These are phyloP conservation scores for Orbilia oligospora DNA, from an alignment of 2,329 filamentous ascomycete genomes.

Conservation along the genomic window DNA sequence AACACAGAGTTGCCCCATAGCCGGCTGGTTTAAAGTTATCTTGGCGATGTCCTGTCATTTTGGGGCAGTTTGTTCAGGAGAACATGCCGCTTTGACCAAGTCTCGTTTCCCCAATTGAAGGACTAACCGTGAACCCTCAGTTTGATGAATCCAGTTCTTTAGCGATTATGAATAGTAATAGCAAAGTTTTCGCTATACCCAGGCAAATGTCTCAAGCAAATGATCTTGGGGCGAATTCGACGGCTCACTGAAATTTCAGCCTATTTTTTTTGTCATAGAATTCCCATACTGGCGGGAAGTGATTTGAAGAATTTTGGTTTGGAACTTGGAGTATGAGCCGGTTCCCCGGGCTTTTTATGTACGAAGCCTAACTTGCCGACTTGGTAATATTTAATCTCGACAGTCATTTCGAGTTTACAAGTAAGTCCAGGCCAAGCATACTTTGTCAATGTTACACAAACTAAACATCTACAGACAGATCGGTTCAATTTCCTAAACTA, in stretches of 20 bases:
- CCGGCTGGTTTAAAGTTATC: conserved; percentile 10
- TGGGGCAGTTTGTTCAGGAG: conserved; percentile 16
- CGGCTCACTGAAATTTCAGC: conserved; percentile 13
- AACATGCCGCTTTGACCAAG: conserved; percentile 23
- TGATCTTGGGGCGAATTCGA: background rate
- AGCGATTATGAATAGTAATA: conserved; percentile 5
- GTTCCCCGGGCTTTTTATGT: background rate
- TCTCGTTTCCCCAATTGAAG: no score
- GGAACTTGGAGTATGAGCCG: background rate
- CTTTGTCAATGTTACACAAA: conserved; percentile 5
- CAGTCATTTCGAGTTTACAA: background rate
- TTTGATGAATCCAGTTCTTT: no score
- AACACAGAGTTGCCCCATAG: conserved; percentile 10
- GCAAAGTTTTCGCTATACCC: background rate
- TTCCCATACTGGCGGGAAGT: background rate
- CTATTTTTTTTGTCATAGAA: conserved; percentile 1
- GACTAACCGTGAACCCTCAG: no score
- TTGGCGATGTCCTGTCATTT: conserved; percentile 37
- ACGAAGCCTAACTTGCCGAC: background rate
- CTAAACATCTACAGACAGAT: background rate
- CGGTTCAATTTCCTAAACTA: background rate
- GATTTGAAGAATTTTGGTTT: background rate
- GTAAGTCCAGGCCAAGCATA: no score
- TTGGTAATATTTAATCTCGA: no score
- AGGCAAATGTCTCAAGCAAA: conserved; percentile 23